Base-by-base conservation (phyloP, 2,329 filamentous ascomycete species). In the Ceratocystis cacaofunesta region DNA sequence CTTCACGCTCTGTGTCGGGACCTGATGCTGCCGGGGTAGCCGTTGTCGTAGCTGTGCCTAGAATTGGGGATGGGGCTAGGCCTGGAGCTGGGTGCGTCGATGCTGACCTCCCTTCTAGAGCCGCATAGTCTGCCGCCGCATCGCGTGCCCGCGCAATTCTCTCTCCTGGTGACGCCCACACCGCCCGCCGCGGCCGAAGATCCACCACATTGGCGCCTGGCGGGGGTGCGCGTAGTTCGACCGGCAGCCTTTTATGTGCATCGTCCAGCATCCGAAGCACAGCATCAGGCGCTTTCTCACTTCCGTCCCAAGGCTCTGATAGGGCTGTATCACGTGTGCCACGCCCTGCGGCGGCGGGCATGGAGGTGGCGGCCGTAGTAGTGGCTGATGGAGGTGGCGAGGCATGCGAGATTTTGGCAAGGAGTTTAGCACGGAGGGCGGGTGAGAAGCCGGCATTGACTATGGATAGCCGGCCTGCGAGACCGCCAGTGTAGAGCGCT, bases 201-300 rank as follows among this genome's bases (percentile, higher is more conserved):
- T 85, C 81, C 5, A 85, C 78, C 36, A 63, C 41, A 17, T 5
- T 15, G 0, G 79, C 76, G 61, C 43, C 19, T 5, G 8, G 28
- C 22, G 30, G 25, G 32, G 12, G 17, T 7, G 76, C 76, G 1
- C 82, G 76, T 2, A 81, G 70, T 0, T 74, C 76, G 3, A 78
- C 78, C 15, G 73, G 75, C 61, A 95, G 76, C 0, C 87, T 88
- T 71, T 91, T 90, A 67, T 83, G 64, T 30, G 89, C 82, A 72
- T 95, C 90, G 66, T 89, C 82, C 10, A 94, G 75, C 88, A 97
- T 97, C 41, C 94, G 85, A 61, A 95, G 76, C 25, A 90, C 85
- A 0, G 87, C 81, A 73, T 96, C 91, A 70, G 86, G 83, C 1
- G 87, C 76, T 4, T 78, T 78, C 75, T 97, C 94, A 12, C 82